Evolutionary conservation across 73 alveolate species (phyloP).

Genomic region (Paramecium bursaria): DNA sequence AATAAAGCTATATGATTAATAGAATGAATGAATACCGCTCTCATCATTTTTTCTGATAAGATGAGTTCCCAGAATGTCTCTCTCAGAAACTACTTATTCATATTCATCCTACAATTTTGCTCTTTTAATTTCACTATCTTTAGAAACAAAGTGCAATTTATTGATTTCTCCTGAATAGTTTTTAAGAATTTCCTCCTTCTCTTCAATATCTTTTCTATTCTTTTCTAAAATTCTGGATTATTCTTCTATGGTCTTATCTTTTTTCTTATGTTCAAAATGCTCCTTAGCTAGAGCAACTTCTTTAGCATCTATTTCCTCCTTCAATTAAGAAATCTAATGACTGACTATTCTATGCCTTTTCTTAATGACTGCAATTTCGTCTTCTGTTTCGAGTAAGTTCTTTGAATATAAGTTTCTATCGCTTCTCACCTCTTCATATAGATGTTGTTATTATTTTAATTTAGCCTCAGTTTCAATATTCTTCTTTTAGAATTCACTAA

Average conservation of each 20-base stretch:
- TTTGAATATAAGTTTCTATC: constrained; percentile 98
- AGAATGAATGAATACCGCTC: too few species aligned
- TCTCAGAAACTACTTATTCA: constrained; percentile 86
- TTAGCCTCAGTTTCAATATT: constrained; percentile 94
- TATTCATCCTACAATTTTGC: constrained; percentile 84
- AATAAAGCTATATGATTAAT: constrained; percentile 82
- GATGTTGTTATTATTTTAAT: constrained; percentile 94
- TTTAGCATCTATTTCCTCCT: constrained; percentile 92
- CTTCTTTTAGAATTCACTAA: constrained; percentile 93
- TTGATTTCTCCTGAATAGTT: constrained; percentile 76
- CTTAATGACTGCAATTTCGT: constrained; percentile 91
- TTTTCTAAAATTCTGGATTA: constrained; percentile 78
- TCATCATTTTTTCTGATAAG: constrained; percentile 98
- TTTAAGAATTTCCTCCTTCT: constrained; percentile 68
- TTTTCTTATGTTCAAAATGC: constrained; percentile 81
- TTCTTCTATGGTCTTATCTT: constrained; percentile 78
- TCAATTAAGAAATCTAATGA: constrained; percentile 86
- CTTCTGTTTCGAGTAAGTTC: constrained; percentile 94
- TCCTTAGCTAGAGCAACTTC: constrained; percentile 86
- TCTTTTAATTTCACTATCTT: constrained; percentile 86
- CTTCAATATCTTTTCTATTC: constrained; percentile 81
- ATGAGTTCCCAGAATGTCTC: constrained; percentile 94
- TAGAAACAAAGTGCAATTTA: constrained; percentile 80
- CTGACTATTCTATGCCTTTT: constrained; percentile 86
- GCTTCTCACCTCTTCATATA: constrained; percentile 98